These are phyloP conservation scores for Ustulina deusta DNA, from an alignment of 2,329 filamentous ascomycete genomes.

Conservation along the genomic window DNA sequence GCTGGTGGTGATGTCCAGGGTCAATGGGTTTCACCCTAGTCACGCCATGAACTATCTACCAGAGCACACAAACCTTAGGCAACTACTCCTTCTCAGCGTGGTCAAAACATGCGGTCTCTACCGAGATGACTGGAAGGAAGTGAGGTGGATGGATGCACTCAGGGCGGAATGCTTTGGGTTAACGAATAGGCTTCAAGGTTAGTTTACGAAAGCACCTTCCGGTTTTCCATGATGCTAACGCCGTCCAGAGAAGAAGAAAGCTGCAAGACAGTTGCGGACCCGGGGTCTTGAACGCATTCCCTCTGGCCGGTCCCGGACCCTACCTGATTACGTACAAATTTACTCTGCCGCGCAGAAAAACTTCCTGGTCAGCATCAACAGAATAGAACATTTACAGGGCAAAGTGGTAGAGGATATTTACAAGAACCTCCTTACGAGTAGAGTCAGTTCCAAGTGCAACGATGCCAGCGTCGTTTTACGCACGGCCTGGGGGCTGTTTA, in stretches of 20 bases:
- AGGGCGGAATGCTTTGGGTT: constrained; percentile 13
- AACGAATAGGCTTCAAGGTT: background rate
- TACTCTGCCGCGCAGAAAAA: constrained; percentile 8
- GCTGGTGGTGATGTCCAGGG: constrained; percentile 3
- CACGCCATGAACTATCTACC: constrained; percentile 18
- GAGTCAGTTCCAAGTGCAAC: constrained; percentile 26
- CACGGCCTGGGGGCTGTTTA: background rate
- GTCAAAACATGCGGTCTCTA: constrained; percentile 25
- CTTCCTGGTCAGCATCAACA: constrained; percentile 1
- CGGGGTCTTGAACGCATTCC: background rate
- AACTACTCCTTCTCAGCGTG: constrained; percentile 21
- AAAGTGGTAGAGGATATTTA: background rate
- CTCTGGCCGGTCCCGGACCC: background rate
- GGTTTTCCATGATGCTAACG: background rate
- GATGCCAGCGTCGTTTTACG: constrained; percentile 22
- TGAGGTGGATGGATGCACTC: constrained; percentile 19
- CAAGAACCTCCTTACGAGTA: background rate
- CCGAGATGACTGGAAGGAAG: constrained; percentile 25
- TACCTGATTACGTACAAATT: constrained; percentile 11
- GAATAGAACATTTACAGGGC: background rate
- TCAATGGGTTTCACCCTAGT: constrained; percentile 25
- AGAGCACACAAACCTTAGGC: constrained; percentile 21
- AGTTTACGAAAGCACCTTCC: background rate
- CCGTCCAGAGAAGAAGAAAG: background rate
- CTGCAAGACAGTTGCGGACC: no score